phyloP scores from a whole-genome alignment of 352 stramenopile genomes.

The Globisporangium recalcitrans region DNA sequence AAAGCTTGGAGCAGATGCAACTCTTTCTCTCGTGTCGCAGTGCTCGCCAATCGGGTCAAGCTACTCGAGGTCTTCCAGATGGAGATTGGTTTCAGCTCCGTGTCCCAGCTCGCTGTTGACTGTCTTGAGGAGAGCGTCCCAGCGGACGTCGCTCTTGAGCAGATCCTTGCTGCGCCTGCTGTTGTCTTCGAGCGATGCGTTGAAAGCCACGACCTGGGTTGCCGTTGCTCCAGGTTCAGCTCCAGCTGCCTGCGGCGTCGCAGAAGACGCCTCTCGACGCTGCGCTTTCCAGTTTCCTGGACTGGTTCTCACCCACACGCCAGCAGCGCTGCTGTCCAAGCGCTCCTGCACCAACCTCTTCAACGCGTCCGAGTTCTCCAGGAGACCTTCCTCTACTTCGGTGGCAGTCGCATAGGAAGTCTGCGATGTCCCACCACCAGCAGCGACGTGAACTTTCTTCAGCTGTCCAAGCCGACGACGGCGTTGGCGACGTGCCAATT shows the following conservation, averaged over 20 bases:
- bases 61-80: constrained; percentile 32
- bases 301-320: constrained; percentile 23
- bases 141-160: constrained; percentile 30
- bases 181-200: not conserved
- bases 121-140: constrained; percentile 21
- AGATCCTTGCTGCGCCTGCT: constrained; percentile 14
- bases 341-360: constrained; percentile 2
- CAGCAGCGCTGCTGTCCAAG: not conserved
- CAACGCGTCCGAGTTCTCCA: not conserved
- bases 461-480: not conserved
- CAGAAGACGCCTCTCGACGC: not conserved
- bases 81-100: not conserved
- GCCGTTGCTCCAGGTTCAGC: not conserved
- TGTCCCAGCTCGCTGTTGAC: constrained; percentile 12
- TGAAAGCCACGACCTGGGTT: constrained; percentile 16
- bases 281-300: constrained; percentile 22
- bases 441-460: constrained; percentile 5
- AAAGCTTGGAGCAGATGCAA: too few species aligned
- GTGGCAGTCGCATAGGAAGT: not conserved
- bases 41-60: not conserved
- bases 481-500: not conserved
- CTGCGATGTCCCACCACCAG: not conserved
- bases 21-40: constrained; percentile 2
- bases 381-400: not conserved
- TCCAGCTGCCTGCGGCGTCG: not conserved